Evolutionary conservation across 352 stramenopile genomes (phyloP), one percentile per base, ranked within the genome.

Genomic region (Plasmopara muralis): DNA sequence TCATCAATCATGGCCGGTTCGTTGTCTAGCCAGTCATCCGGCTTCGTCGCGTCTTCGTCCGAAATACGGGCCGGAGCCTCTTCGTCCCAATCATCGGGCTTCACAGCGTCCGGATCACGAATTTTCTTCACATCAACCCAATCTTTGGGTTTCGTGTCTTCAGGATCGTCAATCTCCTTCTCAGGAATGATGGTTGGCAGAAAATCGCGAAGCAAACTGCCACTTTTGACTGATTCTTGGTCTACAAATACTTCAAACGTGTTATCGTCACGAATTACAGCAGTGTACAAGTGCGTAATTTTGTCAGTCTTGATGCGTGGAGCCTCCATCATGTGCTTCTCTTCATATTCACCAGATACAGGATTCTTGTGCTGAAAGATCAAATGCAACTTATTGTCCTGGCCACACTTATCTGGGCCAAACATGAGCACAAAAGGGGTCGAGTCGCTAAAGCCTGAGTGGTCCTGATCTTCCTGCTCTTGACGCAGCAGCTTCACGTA

Each of bases 371-470:
- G 87, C 62, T 95, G 83, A 62, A 98, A 90, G 54, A 98, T 98
- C 28, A 98, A 89, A 53, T 98, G 93, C 51, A 96, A 82, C 62
- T 97, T 97, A 66, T 98, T 91, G 60, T 70, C 97, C 10, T 70
- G 61, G 37, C 93, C 93, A 61, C 93, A 98, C 55, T 95, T 95
- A 66, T 98, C 93, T 1, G 93, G 93, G 0, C 93, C 93, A 68
- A 98, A 98, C 93, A 98, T 98, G 68, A 98, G 85, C 50, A 87
- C 80, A 55, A 97, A 98, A 28, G 89, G 91, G 43, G 87, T 91
- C 29, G 72, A 55, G 60, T 96, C 82, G 47, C 78, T 83, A 46
- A 97, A 87, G 39, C 69, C 55, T n/a, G 60, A 74, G 16, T 80
- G 75, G 53, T 88, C 68, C 40, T 68, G 54, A 4, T 58, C 54